Evolutionary conservation across 2,329 filamentous ascomycete species (phyloP), one percentile per base, ranked within the genome.

Genomic region (Penicillium sp.): DNA sequence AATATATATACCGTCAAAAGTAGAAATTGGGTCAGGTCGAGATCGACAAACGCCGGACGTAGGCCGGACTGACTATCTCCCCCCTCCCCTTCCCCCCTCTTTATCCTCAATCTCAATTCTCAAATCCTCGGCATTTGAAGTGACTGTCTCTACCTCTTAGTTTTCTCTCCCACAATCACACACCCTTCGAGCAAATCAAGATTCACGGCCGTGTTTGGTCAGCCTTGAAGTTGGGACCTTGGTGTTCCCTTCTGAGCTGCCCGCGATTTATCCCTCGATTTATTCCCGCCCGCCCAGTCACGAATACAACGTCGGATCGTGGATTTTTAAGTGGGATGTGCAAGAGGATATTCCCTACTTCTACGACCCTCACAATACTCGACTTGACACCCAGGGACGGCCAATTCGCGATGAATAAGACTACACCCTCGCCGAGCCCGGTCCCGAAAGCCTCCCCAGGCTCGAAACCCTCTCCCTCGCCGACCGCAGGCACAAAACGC

Each of bases 401-500:
- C 17, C 38, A 39, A 34, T 6, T 45, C 48, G 39, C 52, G 21
- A 69, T 65, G 61, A 64, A 64, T 46, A 55, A 57, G 15, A 60
- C 61, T n/a, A 67, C 65, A 13, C 65, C 67, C 17, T 68, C 67
- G 31, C 64, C 66, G 22, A 69, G 66, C 32, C 66, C 67, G 2
- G 62, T 57, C 19, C 49, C 59, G 31, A 64, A 61, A 57, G 48
- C 53, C 19, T 63, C 63, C 22, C 58, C 64, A 17, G 56, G 52
- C 32, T 53, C 56, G 21, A 59, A 59, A 49, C 57, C 62, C 1
- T 56, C 61, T 22, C 57, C 62, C 17, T 53, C 60, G n/a, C 57
- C 68, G 21, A 69, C 68, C 26, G 65, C 65, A 41, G 75, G 76
- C 22, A 72, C 70, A 12, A 83, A 83, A 63, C 74, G 80, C 51